A percentile compares a stretch with the other conserved stretches of the same genome.
These are phyloP conservation scores for Vigna reflexopilosa DNA, from an alignment of 306 rosid genomes.

Conservation along the genomic window DNA sequence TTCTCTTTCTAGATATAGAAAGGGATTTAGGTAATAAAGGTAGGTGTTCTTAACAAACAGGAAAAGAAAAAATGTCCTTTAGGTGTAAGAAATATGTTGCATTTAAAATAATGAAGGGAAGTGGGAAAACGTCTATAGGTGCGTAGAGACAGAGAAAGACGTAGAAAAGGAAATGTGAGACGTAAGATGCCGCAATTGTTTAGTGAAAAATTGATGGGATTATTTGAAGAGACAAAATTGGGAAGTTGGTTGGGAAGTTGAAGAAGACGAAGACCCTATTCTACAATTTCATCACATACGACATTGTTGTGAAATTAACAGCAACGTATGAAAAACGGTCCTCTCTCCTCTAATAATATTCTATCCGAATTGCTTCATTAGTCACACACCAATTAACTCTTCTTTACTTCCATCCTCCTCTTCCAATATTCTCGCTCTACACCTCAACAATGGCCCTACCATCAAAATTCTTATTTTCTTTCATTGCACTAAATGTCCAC, in stretches of 20 bases:
- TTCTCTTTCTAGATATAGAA: too few species aligned
- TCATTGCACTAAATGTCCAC: background rate
- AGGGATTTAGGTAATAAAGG: too few species aligned
- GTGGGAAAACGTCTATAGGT: background rate
- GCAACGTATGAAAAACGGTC: background rate
- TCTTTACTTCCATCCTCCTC: background rate
- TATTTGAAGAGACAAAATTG: background rate
- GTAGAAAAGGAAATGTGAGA: constrained; percentile 14
- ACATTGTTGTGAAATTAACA: background rate
- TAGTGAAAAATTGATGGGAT: background rate
- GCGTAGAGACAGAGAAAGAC: background rate
- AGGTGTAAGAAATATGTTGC: too few species aligned
- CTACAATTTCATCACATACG: background rate
- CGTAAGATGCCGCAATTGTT: constrained; percentile 8
- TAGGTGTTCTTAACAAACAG: too few species aligned
- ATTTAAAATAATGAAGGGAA: too few species aligned
- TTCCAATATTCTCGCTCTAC: too few species aligned
- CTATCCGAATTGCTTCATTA: background rate
- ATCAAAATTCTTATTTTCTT: constrained; percentile 5
- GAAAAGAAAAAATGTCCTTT: too few species aligned
- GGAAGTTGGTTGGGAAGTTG: constrained; percentile 11
- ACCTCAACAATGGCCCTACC: constrained; percentile 4
- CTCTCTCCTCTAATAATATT: background rate
- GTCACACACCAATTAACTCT: background rate
- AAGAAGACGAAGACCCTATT: background rate